A percentile compares a stretch with the other conserved stretches of the same genome.
Evolutionary conservation across 1,139 yeast species (phyloP).

Genomic region (Saccharomycopsis crataegensis): DNA sequence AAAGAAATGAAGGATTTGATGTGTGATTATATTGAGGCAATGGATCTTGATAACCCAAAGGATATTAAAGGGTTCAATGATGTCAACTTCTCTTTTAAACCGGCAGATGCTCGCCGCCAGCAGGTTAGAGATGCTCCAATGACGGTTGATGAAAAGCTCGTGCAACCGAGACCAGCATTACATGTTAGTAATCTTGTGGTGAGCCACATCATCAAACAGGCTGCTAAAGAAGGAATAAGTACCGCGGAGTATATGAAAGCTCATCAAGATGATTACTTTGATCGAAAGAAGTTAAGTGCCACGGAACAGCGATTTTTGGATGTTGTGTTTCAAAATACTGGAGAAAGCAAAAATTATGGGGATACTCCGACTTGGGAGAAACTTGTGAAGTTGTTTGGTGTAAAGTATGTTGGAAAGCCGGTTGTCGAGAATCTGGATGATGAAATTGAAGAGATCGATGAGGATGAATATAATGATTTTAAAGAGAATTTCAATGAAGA

Average conservation of each 20-base stretch:
- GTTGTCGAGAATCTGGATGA: conserved; percentile 8
- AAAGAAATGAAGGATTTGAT: conserved; percentile 32
- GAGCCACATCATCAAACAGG: not conserved
- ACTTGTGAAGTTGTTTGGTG: conserved; percentile 21
- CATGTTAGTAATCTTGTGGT: not conserved
- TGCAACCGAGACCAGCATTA: too few relatives aligned
- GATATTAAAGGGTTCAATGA: too few relatives aligned
- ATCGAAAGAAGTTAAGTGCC: too few relatives aligned
- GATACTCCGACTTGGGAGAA: conserved; percentile 20
- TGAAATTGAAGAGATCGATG: conserved; percentile 17
- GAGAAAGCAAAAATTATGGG: too few relatives aligned
- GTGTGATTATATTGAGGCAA: conserved; percentile 35
- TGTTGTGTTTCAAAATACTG: too few relatives aligned
- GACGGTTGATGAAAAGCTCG: too few relatives aligned
- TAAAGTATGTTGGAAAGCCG: conserved; percentile 22
- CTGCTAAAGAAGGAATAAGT: not conserved
- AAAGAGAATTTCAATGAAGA: conserved; percentile 8
- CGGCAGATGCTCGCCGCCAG: too few relatives aligned
- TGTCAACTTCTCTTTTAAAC: too few relatives aligned
- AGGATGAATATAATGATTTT: conserved; percentile 13
- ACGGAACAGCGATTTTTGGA: too few relatives aligned
- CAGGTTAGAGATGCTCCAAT: too few relatives aligned
- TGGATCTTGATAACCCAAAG: conserved; percentile 19
- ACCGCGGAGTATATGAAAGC: not conserved
- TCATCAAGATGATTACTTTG: too few relatives aligned